Evolutionary conservation across 495 filamentous ascomycete species (phyloP).

Genomic region (Neurospora sp.): DNA sequence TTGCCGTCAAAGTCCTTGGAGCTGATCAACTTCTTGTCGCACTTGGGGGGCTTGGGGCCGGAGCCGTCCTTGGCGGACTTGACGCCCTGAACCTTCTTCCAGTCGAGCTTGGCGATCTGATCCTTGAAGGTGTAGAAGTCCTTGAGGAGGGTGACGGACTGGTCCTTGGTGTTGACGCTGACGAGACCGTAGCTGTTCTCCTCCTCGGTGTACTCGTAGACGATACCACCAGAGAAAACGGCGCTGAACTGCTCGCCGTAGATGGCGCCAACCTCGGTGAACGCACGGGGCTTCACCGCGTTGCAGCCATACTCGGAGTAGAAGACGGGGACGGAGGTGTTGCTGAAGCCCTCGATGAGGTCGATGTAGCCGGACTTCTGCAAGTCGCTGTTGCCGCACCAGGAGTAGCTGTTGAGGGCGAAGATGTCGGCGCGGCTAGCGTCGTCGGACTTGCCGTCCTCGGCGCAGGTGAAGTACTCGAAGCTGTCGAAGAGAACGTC

Average conservation of each 20-base stretch:
- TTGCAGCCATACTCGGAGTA: slow-evolving; percentile 98
- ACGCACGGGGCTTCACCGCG: slow-evolving; percentile 62
- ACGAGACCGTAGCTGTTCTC: slow-evolving; percentile 67
- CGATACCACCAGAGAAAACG: slow-evolving; percentile 74
- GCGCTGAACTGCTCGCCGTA: slow-evolving; percentile 73
- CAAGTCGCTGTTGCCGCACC: slow-evolving; percentile 77
- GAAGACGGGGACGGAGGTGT: slow-evolving; percentile 76
- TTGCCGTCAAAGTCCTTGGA: slow-evolving; percentile 54
- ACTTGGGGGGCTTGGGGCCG: slow-evolving; percentile 44
- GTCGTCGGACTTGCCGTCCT: slow-evolving; percentile 52
- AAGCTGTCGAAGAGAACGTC: slow-evolving; percentile 66
- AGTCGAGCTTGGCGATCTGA: slow-evolving; percentile 67
- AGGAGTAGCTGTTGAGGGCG: slow-evolving; percentile 90
- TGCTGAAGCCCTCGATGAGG: slow-evolving; percentile 59
- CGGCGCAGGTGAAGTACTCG: slow-evolving; percentile 77
- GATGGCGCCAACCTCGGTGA: slow-evolving; percentile 71
- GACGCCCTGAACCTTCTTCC: slow-evolving; percentile 46
- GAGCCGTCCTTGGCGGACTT: slow-evolving; percentile 42
- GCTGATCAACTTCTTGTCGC: slow-evolving; percentile 53
- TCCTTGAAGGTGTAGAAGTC: slow-evolving; percentile 71
- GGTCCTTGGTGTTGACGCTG: slow-evolving; percentile 48
- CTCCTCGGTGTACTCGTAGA: slow-evolving; percentile 82
- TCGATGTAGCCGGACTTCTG: slow-evolving; percentile 59
- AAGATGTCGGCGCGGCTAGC: slow-evolving; percentile 73
- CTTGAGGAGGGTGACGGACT: slow-evolving; percentile 47